A percentile compares a stretch with the other conserved stretches of the same genome.
These are phyloP conservation scores for Pterocarpus macrocarpus DNA, from an alignment of 306 rosid genomes.

Conservation along the genomic window DNA sequence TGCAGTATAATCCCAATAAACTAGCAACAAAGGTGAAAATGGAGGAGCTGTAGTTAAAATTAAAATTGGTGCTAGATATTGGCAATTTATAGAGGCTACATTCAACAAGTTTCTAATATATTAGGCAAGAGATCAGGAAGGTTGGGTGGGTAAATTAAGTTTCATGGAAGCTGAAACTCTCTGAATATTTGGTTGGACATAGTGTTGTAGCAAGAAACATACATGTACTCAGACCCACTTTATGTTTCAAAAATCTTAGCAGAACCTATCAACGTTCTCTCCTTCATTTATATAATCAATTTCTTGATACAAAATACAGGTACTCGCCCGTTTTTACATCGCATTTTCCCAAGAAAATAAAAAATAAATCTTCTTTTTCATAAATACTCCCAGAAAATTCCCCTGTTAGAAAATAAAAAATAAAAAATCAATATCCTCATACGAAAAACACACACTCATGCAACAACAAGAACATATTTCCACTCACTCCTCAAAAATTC, in stretches of 20 bases:
- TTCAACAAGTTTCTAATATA: constrained; percentile 20
- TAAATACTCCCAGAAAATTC: too few species aligned
- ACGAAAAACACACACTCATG: too few species aligned
- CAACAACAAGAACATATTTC: too few species aligned
- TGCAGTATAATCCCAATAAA: constrained; percentile 93
- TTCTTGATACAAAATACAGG: constrained; percentile 79
- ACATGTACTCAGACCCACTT: constrained; percentile 98
- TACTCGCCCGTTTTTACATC: too few species aligned
- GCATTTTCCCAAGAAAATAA: too few species aligned
- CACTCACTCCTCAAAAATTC: too few species aligned
- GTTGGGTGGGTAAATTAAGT: neutral
- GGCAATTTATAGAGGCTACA: neutral
- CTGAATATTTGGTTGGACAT: constrained; percentile 17
- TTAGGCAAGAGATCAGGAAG: constrained; percentile 4
- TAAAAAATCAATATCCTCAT: too few species aligned
- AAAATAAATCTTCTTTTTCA: too few species aligned
- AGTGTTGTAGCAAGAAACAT: constrained; percentile 62
- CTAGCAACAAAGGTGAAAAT: constrained; percentile 57
- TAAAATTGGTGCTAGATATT: neutral
- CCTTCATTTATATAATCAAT: constrained; percentile 94
- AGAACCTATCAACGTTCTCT: constrained; percentile 85
- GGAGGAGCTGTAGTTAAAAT: neutral
- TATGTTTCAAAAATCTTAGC: constrained; percentile 83
- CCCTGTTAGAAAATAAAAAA: too few species aligned
- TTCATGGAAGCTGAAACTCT: constrained; percentile 26